Conservation (phyloP, 345 rosid genomes). For the Durio zibethinus region DNA sequence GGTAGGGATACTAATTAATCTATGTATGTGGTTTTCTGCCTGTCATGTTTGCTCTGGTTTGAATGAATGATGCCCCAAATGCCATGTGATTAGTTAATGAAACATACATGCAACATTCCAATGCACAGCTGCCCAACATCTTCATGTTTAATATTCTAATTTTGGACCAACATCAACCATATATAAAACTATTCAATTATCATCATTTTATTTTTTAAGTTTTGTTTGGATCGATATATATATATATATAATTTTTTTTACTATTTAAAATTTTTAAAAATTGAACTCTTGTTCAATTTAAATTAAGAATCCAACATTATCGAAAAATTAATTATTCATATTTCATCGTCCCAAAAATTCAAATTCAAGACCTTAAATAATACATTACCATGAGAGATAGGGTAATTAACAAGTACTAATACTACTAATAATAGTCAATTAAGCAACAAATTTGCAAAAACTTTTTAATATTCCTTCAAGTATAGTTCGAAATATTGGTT, state of each 20-base stretch:
- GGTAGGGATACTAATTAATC: not conserved
- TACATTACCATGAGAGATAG: too few relatives aligned
- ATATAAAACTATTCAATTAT: not conserved
- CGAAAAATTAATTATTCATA: too few relatives aligned
- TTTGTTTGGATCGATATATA: not conserved
- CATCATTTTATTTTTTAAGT: not conserved
- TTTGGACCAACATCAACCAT: not conserved
- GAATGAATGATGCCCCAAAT: not conserved
- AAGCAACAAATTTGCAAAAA: too few relatives aligned
- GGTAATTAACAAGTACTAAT: not conserved
- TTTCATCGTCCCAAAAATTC: not conserved
- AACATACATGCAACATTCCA: not conserved
- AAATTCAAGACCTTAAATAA: not conserved
- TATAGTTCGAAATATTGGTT: not conserved
- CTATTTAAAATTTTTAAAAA: too few relatives aligned
- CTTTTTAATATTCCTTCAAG: not conserved
- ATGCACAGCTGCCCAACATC: not conserved
- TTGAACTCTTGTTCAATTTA: too few relatives aligned
- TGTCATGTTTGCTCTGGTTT: slow-evolving; percentile 2
- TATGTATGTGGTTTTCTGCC: not conserved
- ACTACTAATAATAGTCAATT: too few relatives aligned
- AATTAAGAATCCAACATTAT: too few relatives aligned
- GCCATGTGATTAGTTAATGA: slow-evolving; percentile 13
- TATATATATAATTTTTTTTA: too few relatives aligned
- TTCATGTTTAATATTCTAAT: not conserved